phyloP scores from a whole-genome alignment of 2,329 filamentous ascomycete species.

The Orbilia brochopaga region DNA sequence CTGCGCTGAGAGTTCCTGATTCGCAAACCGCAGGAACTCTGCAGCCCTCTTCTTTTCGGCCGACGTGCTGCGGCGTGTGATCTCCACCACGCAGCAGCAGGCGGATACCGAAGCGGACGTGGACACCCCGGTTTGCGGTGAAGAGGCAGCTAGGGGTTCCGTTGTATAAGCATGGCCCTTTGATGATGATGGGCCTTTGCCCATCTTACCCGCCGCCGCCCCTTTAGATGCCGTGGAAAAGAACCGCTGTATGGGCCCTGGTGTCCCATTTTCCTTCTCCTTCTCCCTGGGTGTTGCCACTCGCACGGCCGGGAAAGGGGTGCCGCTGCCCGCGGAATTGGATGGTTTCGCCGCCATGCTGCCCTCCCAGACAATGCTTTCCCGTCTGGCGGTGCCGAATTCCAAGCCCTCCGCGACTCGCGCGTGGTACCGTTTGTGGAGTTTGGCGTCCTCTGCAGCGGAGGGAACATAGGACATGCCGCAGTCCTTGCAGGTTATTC shows the following conservation, averaged over 20 bases:
- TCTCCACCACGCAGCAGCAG: slow-evolving; percentile 62
- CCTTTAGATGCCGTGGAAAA: slow-evolving; percentile 21
- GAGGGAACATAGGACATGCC: slow-evolving; percentile 72
- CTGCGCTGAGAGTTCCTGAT: slow-evolving; percentile 67
- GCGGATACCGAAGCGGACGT: not conserved
- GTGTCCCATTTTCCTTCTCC: slow-evolving; percentile 26
- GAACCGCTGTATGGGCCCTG: slow-evolving; percentile 21
- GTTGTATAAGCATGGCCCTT: slow-evolving; percentile 5
- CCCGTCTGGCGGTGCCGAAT: slow-evolving; percentile 58
- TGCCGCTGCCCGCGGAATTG: no score
- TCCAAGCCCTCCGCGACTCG: slow-evolving; percentile 68
- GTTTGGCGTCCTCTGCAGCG: slow-evolving; percentile 66
- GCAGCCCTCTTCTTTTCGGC: slow-evolving; percentile 63
- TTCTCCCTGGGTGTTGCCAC: slow-evolving; percentile 1
- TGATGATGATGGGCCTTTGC: not conserved
- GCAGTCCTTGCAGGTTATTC: slow-evolving; percentile 64
- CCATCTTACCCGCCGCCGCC: slow-evolving; percentile 16
- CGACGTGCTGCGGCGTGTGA: slow-evolving; percentile 64
- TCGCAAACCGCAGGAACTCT: slow-evolving; percentile 68
- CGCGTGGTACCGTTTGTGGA: slow-evolving; percentile 70
- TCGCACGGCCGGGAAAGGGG: not conserved
- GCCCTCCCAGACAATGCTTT: slow-evolving; percentile 33
- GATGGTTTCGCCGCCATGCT: no score
- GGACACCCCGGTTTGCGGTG: no score
- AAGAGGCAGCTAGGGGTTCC: no score